These are phyloP conservation scores for Podila minutissima DNA, from an alignment of 192 early-diverging fungal genomes.

Conservation along the genomic window DNA sequence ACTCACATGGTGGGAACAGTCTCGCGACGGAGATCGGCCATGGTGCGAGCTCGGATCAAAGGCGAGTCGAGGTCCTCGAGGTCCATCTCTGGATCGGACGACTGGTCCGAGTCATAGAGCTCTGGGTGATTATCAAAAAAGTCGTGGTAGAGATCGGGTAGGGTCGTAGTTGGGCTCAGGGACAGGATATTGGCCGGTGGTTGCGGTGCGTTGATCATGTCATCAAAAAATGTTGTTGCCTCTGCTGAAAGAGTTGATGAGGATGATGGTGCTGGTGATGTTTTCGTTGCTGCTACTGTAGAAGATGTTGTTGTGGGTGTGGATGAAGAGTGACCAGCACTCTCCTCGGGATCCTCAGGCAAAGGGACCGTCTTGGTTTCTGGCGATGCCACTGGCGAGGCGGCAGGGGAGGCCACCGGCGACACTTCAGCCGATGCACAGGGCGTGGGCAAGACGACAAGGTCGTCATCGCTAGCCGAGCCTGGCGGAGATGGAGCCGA, in stretches of 20 bases:
- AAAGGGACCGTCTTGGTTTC: background rate
- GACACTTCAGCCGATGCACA: background rate
- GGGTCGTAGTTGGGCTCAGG: slow-evolving; percentile 37
- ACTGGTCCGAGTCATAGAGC: slow-evolving; percentile 47
- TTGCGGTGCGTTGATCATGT: slow-evolving; percentile 50
- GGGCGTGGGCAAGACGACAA: background rate
- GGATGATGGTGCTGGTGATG: background rate
- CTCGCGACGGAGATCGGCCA: slow-evolving; percentile 41
- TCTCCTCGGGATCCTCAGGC: background rate
- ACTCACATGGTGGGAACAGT: slow-evolving; percentile 37
- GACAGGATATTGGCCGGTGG: slow-evolving; percentile 47
- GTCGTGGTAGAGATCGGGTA: slow-evolving; percentile 51
- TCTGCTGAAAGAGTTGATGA: slow-evolving; percentile 11
- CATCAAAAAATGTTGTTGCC: slow-evolving; percentile 50
- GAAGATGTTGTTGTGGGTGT: background rate
- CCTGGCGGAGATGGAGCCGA: background rate
- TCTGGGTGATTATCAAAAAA: slow-evolving; percentile 54
- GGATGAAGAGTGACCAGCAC: background rate
- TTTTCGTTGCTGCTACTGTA: background rate
- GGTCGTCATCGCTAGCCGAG: background rate
- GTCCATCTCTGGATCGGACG: slow-evolving; percentile 48
- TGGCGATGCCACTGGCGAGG: background rate
- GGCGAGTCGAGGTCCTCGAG: slow-evolving; percentile 23
- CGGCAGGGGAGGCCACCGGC: background rate
- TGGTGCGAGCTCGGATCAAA: slow-evolving; percentile 38